Evolutionary conservation across 164 flowering plant species (phyloP).

Genomic region (Sextonia rubra): DNA sequence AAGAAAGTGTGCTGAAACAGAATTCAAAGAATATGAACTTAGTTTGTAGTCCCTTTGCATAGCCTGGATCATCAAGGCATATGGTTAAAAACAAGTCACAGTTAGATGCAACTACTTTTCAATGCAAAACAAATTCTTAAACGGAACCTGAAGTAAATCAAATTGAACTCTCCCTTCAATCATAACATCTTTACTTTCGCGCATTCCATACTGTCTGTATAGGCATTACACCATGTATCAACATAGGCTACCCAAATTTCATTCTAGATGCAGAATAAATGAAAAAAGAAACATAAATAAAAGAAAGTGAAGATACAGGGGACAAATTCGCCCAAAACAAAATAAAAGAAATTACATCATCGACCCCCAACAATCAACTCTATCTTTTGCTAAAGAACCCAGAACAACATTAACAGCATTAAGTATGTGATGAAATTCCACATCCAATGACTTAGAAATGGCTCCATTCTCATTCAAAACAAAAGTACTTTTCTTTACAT

Average conservation of each 20-base stretch:
- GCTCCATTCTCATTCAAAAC: too few relatives aligned
- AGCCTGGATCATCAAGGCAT: conserved; percentile 36
- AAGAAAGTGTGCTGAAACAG: conserved; percentile 98
- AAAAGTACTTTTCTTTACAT: too few relatives aligned
- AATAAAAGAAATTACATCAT: too few relatives aligned
- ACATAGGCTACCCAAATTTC: neutral
- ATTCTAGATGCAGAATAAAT: neutral
- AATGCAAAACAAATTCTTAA: conserved; percentile 2
- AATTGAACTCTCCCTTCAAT: conserved; percentile 97
- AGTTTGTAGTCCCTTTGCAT: conserved; percentile 94
- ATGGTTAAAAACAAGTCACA: neutral
- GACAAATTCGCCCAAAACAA: too few relatives aligned
- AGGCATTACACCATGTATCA: neutral
- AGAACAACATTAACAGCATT: too few relatives aligned
- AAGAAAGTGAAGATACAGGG: neutral
- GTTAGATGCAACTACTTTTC: neutral
- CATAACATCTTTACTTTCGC: conserved; percentile 94
- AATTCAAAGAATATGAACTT: conserved; percentile 95
- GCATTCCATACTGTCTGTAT: conserved; percentile 80
- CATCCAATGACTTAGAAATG: too few relatives aligned
- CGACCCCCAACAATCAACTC: too few relatives aligned
- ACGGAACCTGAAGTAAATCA: conserved; percentile 88
- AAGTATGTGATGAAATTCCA: too few relatives aligned
- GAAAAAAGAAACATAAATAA: neutral
- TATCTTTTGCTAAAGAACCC: too few relatives aligned